Percentiles rank a stretch among this genome's conserved stretches.
Conservation (phyloP, 768 basidiomycete genomes). For the Rhizopogon sp. region DNA sequence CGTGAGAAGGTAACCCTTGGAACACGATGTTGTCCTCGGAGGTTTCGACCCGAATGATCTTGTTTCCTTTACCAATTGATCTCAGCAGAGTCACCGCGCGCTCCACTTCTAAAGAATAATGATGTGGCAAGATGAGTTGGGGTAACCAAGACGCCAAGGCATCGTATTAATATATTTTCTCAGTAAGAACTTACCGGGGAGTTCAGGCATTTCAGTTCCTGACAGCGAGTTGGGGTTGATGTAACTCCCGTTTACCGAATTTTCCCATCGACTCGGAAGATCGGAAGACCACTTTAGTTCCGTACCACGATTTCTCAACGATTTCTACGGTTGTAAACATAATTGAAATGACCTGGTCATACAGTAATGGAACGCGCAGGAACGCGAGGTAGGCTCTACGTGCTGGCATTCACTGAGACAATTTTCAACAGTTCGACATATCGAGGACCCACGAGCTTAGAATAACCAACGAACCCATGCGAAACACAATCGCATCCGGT, state of each 20-base stretch:
- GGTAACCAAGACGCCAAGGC: too few species aligned
- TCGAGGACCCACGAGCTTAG: background rate
- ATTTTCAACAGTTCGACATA: background rate
- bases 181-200: constrained; percentile 37
- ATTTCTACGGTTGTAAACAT: too few species aligned
- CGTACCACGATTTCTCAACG: too few species aligned
- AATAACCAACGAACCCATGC: background rate
- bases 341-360: too few species aligned
- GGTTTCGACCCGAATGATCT: constrained; percentile 52
- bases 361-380: too few species aligned
- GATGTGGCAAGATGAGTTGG: background rate
- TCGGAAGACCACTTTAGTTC: too few species aligned
- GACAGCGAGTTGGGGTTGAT: background rate
- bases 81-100: constrained; percentile 54
- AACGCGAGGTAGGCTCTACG: too few species aligned
- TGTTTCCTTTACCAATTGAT: constrained; percentile 45
- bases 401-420: background rate
- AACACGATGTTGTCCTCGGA: constrained; percentile 61
- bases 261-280: too few species aligned
- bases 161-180: too few species aligned
- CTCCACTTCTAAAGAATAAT: constrained; percentile 53
- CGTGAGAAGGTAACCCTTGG: constrained; percentile 41
- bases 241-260: too few species aligned
- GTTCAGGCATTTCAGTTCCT: constrained; percentile 41
- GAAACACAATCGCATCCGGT: too few species aligned